A percentile compares a stretch with the other conserved stretches of the same genome.
phyloP scores from a whole-genome alignment of 164 flowering plant species.

The Sextonia rubra region DNA sequence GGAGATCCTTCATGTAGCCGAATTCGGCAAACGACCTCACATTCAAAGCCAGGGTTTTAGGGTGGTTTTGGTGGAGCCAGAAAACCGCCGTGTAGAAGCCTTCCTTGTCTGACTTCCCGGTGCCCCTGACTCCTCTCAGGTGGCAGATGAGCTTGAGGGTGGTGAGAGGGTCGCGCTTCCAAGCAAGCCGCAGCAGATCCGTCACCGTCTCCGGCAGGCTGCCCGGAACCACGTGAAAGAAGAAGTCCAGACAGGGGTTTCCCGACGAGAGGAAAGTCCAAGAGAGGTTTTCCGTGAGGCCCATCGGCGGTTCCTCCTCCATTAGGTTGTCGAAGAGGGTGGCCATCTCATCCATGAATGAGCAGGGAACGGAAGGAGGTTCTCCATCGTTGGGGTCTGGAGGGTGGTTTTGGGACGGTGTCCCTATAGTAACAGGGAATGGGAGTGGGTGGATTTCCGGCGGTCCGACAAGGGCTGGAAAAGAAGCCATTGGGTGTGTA shows the following conservation, averaged over 20 bases:
- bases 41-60: slow-evolving; percentile 35
- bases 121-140: slow-evolving; percentile 54
- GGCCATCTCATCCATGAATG: slow-evolving; percentile 4
- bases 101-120: slow-evolving; percentile 42
- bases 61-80: slow-evolving; percentile 42
- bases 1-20: slow-evolving; percentile 36
- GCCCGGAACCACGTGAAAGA: slow-evolving; percentile 57
- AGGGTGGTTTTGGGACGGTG: too few relatives aligned
- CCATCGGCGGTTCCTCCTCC: slow-evolving; percentile 13
- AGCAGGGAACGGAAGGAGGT: background rate
- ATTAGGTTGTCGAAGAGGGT: slow-evolving; percentile 1
- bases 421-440: too few relatives aligned
- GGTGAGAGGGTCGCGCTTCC: slow-evolving; percentile 36
- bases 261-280: slow-evolving; percentile 41
- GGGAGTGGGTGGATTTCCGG: slow-evolving; percentile 6
- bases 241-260: slow-evolving; percentile 59
- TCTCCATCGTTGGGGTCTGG: background rate
- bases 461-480: slow-evolving; percentile 6
- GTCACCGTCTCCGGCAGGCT: slow-evolving; percentile 31
- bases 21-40: slow-evolving; percentile 23
- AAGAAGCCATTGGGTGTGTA: too few relatives aligned
- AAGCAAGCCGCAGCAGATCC: slow-evolving; percentile 24
- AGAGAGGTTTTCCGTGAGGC: slow-evolving; percentile 38
- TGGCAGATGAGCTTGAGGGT: slow-evolving; percentile 54
- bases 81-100: slow-evolving; percentile 35